Conservation (phyloP, 78 protist species). For the Dictyostelium citrinum region DNA sequence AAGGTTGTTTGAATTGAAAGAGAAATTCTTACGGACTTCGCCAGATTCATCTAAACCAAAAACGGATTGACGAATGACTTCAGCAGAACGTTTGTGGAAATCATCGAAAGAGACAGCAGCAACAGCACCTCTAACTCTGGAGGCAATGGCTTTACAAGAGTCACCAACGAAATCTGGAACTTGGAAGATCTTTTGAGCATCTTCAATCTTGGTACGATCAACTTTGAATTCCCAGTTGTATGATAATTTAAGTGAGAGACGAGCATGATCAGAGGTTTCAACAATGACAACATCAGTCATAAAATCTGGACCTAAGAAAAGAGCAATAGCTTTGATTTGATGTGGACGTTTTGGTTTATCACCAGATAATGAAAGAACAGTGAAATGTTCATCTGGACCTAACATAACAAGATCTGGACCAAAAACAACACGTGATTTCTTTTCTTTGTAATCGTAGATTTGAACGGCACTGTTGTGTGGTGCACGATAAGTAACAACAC, state of each 20-base stretch:
- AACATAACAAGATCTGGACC: constrained; percentile 96
- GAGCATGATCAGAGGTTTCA: constrained; percentile 95
- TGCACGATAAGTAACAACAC: constrained; percentile 90
- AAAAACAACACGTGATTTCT: constrained; percentile 90
- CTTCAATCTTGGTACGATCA: constrained; percentile 43
- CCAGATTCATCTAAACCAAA: constrained; percentile 88
- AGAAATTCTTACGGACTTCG: constrained; percentile 21
- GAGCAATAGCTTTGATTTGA: constrained; percentile 84
- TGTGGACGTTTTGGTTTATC: constrained; percentile 96
- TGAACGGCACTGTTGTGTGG: constrained; percentile 96
- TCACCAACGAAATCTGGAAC: constrained; percentile 97
- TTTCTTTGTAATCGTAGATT: constrained; percentile 90
- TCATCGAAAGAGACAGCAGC: constrained; percentile 92
- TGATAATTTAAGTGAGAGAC: constrained; percentile 88
- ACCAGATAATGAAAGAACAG: constrained; percentile 91
- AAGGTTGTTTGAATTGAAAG: constrained; percentile 89
- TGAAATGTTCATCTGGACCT: constrained; percentile 94
- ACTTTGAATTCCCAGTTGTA: constrained; percentile 94
- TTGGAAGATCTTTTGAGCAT: constrained; percentile 85
- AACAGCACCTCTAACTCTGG: constrained; percentile 93
- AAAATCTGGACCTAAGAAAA: constrained; percentile 96
- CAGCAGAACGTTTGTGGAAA: constrained; percentile 93
- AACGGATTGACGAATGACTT: constrained; percentile 90
- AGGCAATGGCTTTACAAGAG: constrained; percentile 94
- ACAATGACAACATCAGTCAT: constrained; percentile 93